Conservation (phyloP, 768 basidiomycete genomes). For the Suillus bovinus region DNA sequence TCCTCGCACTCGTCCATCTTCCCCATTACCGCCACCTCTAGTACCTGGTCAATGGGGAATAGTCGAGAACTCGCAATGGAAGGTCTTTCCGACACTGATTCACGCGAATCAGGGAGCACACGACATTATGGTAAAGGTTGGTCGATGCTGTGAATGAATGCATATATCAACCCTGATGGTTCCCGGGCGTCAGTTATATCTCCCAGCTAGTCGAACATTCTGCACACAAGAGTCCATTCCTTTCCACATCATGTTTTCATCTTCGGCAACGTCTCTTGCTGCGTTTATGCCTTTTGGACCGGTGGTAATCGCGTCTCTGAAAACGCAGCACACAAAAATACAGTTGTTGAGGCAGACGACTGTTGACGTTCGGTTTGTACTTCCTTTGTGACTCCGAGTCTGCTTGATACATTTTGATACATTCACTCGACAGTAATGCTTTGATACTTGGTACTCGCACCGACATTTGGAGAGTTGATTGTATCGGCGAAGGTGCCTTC, state of each 20-base stretch:
- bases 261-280: slow-evolving; percentile 55
- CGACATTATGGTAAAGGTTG: slow-evolving; percentile 39
- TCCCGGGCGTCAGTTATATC: slow-evolving; percentile 39
- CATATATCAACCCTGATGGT: slow-evolving; percentile 23
- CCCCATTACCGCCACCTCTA: slow-evolving; percentile 50
- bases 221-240: slow-evolving; percentile 61
- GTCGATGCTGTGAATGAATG: slow-evolving; percentile 11
- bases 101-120: slow-evolving; percentile 39
- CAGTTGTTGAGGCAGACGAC: slow-evolving; percentile 66
- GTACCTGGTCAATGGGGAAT: slow-evolving; percentile 39
- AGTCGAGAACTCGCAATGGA: slow-evolving; percentile 50
- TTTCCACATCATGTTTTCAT: slow-evolving; percentile 63
- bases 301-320: slow-evolving; percentile 30
- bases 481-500: slow-evolving; percentile 65
- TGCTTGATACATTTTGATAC: too few relatives aligned
- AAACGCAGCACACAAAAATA: slow-evolving; percentile 47
- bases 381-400: not conserved
- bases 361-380: slow-evolving; percentile 57
- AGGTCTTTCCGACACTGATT: slow-evolving; percentile 42
- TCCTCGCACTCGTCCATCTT: slow-evolving; percentile 64
- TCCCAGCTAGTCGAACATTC: slow-evolving; percentile 63
- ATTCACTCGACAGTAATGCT: slow-evolving; percentile 41
- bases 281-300: slow-evolving; percentile 64
- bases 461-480: slow-evolving; percentile 69
- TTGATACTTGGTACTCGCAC: slow-evolving; percentile 54